Percentiles rank a stretch among this genome's conserved stretches.
phyloP scores from a whole-genome alignment of 805 yeast genomes.

The Saccharomycodes ludwigii region DNA sequence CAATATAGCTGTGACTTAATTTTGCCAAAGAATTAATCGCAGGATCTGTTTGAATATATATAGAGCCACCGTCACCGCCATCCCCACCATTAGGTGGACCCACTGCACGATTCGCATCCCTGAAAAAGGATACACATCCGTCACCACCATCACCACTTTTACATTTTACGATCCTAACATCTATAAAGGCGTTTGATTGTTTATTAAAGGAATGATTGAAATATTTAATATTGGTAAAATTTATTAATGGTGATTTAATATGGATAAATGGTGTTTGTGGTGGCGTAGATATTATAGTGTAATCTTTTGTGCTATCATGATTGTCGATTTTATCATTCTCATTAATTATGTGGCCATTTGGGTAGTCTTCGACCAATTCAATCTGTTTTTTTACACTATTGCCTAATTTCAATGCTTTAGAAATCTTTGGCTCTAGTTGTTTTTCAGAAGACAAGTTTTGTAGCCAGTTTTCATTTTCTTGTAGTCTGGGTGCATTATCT shows the following conservation, averaged over 20 bases:
- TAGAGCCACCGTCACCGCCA: slow-evolving; percentile 87
- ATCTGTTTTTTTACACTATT: slow-evolving; percentile 1
- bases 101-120: slow-evolving; percentile 71
- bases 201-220: slow-evolving; percentile 3
- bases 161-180: slow-evolving; percentile 54
- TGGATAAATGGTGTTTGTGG: slow-evolving; percentile 14
- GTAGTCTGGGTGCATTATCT: slow-evolving; percentile 29
- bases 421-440: neutral
- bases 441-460: neutral
- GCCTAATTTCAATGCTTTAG: neutral
- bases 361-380: neutral
- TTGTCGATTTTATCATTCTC: no score
- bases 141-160: slow-evolving; percentile 80
- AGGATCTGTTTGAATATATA: slow-evolving; percentile 70
- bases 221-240: slow-evolving; percentile 19
- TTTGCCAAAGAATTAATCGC: slow-evolving; percentile 63
- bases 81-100: slow-evolving; percentile 99
- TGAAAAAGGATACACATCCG: slow-evolving; percentile 73
- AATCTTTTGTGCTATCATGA: no score
- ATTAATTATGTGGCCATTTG: neutral
- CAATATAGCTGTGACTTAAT: slow-evolving; percentile 53
- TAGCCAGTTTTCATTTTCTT: slow-evolving; percentile 33
- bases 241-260: slow-evolving; percentile 13
- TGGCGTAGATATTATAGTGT: slow-evolving; percentile 12
- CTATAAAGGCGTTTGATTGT: slow-evolving; percentile 29